phyloP scores from a whole-genome alignment of 225 moss, liverwort and hornwort genomes.

The Bryum argenteum region DNA sequence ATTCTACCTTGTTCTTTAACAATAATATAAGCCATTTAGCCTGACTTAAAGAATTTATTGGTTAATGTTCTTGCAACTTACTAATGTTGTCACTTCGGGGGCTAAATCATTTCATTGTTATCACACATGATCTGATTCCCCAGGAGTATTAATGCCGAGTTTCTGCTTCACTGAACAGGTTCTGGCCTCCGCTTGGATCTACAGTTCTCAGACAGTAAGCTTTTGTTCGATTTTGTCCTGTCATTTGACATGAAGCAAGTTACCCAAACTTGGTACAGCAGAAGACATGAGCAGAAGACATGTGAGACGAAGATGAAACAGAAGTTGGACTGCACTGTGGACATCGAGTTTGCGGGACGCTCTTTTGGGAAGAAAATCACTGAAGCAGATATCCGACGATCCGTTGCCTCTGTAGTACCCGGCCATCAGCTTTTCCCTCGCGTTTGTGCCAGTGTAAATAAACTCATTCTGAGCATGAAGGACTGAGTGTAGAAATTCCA shows the following conservation, averaged over 20 bases:
- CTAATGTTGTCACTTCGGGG: constrained; percentile 1
- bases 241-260: constrained; percentile 43
- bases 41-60: neutral
- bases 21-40: neutral
- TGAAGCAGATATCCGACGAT: constrained; percentile 37
- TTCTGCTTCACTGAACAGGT: constrained; percentile 32
- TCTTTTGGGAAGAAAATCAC: constrained; percentile 32
- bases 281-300: constrained; percentile 12
- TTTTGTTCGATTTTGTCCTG: constrained; percentile 47
- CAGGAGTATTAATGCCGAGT: neutral
- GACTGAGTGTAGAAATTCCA: neutral
- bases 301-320: constrained; percentile 24
- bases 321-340: constrained; percentile 43
- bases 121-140: neutral
- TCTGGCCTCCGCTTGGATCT: constrained; percentile 34
- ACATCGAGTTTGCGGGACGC: constrained; percentile 42
- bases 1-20: neutral
- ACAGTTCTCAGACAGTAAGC: constrained; percentile 49
- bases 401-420: constrained; percentile 33
- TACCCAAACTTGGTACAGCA: constrained; percentile 28
- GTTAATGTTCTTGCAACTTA: neutral
- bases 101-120: neutral
- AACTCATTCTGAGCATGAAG: constrained; percentile 31
- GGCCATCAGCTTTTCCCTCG: constrained; percentile 41
- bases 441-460: constrained; percentile 37